Evolutionary conservation across 2,329 filamentous ascomycete genomes (phyloP), one percentile per base, ranked within the genome.

Genomic region (Aspergillus floridensis): DNA sequence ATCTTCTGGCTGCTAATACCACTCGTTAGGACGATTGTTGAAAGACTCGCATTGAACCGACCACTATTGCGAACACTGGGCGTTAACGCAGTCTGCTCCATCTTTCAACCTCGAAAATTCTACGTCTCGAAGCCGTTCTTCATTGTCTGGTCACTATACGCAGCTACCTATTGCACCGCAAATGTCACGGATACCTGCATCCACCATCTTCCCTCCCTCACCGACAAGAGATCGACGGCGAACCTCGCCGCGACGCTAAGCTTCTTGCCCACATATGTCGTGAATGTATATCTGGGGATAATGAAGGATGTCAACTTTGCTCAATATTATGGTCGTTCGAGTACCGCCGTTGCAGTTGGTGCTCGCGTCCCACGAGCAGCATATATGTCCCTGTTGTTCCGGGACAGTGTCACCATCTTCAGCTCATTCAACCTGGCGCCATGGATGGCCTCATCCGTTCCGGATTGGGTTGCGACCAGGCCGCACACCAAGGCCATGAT

Each of bases 341-440:
- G 49, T 38, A 19, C 22, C 21, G 3, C 50, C 5, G 14, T 35
- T n/a, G 7, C 26, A 22, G 29, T 32, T 12, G 14, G 29, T 4
- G 29, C 32, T 35, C 21, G 5, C 19, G 35, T 56, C 35, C 35
- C 32, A 10, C 22, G 49, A 5, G 57, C 53, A 0, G 54, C 59
- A 12, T 65, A 63, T 2, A 59, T 57, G 44, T 59, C 66, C 50
- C 96, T 96, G 77, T 86, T 90, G 1, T 67, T 88, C 47, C 86
- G 92, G 67, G 92, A 96, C 78, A 89, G 87, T 74, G 77, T 96
- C 59, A 96, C 92, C 55, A 92, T 96, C 67, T 96, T 95, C 72
- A 70, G 70, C 1, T 72, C 68, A 0, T 73, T 73, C 19, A 72
- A 69, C 1, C 60, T 73, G 19, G 69, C 69, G 1, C 67, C 66